Evolutionary conservation across 2,329 filamentous ascomycete species (phyloP), one percentile per base, ranked within the genome.

Genomic region (Venturia pyrina): DNA sequence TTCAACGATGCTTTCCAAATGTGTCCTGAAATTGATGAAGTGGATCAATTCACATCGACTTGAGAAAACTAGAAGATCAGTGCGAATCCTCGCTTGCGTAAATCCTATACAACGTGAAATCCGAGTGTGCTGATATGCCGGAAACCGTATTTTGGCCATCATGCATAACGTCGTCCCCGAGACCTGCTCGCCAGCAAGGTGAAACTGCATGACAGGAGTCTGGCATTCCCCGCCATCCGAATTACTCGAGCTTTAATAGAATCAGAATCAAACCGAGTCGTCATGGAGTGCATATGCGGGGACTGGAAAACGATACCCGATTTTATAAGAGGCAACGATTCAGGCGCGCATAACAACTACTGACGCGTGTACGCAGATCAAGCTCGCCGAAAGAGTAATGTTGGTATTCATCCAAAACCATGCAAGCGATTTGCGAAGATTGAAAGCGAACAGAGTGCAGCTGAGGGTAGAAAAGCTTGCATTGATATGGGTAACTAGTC

Each of bases 71-170:
- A 15, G 32, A 37, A 37, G 32, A 59, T 13, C 32, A 40, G 17
- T n/a, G 37, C 2, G 28, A 37, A 5, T 34, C 19, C 32, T 32
- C 50, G 5, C 7, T 10, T 28, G 17, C 53, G 24, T 13, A 32
- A 40, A 32, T 53, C 19, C 19, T 64, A 40, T 64, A 21, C 24
- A 10, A 24, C 11, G 24, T 34, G 21, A 48, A 21, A 34, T 53
- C 19, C 44, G 17, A 37, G 62, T 53, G 43, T 64, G 43, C 62
- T 53, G 43, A 64, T 64, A 64, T 64, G 43, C 62, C 62, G 62
- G 21, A 19, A 37, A 40, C 62, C 62, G 43, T 53, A 28, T 24
- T 32, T n/a, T 24, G 5, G 5, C 5, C 15, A 50, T 63, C 6
- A 46, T 50, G 62, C 62, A 53, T 34, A 19, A 32, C 53, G 11